Percentiles rank a stretch among this genome's conserved stretches.
Conservation (phyloP, 345 rosid genomes). For the Passiflora organensis region DNA sequence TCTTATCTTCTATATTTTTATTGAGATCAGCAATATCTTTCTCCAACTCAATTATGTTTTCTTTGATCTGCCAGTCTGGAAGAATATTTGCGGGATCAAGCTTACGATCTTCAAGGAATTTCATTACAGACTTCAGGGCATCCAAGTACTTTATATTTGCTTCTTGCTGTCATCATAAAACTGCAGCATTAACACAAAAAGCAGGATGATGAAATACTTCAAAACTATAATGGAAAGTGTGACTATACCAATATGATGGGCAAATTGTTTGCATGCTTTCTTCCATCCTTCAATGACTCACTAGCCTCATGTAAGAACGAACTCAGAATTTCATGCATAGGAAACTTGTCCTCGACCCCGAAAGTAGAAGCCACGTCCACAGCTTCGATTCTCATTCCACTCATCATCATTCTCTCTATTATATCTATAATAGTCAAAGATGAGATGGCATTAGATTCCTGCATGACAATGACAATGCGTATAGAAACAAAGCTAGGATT, state of each 20-base stretch:
- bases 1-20: slow-evolving; percentile 32
- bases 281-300: slow-evolving; percentile 42
- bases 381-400: slow-evolving; percentile 53
- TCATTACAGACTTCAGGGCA: slow-evolving; percentile 40
- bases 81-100: slow-evolving; percentile 43
- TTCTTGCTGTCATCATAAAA: slow-evolving; percentile 37
- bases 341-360: slow-evolving; percentile 48
- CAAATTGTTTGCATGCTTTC: slow-evolving; percentile 30
- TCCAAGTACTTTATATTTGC: slow-evolving; percentile 45
- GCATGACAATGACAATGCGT: background rate
- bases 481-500: background rate
- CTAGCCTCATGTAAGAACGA: slow-evolving; percentile 42
- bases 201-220: background rate
- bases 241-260: slow-evolving; percentile 33
- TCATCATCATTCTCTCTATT: slow-evolving; percentile 44
- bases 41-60: slow-evolving; percentile 43
- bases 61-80: slow-evolving; percentile 52
- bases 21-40: slow-evolving; percentile 42
- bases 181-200: slow-evolving; percentile 1
- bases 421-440: slow-evolving; percentile 38
- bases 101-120: slow-evolving; percentile 48
- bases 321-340: slow-evolving; percentile 46
- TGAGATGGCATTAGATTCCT: slow-evolving; percentile 1
- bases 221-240: slow-evolving; percentile 1
- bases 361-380: slow-evolving; percentile 51